These are phyloP conservation scores for Aspergillus phoenicis DNA, from an alignment of 2,329 filamentous ascomycete species.

Conservation along the genomic window DNA sequence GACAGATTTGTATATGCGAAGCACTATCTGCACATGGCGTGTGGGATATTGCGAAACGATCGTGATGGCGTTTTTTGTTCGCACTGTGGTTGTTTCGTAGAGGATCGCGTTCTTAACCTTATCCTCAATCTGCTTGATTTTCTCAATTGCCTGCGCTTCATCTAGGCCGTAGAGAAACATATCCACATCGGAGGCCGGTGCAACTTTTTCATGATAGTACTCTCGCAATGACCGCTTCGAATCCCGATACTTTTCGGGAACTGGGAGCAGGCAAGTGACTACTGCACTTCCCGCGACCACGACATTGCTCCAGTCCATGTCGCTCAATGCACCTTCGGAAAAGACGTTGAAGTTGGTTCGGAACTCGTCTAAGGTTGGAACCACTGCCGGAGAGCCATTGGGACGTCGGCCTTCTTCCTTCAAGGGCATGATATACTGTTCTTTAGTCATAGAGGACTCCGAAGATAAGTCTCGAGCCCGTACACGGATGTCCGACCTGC, in stretches of 20 bases:
- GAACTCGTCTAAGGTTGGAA: constrained; percentile 69
- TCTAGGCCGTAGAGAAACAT: constrained; percentile 80
- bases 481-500: constrained; percentile 29
- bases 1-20: constrained; percentile 80
- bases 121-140: constrained; percentile 80
- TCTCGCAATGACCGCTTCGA: constrained; percentile 65
- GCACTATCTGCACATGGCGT: constrained; percentile 81
- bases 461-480: constrained; percentile 37
- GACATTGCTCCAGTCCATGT: constrained; percentile 80
- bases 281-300: constrained; percentile 81
- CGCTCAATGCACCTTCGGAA: constrained; percentile 73
- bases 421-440: constrained; percentile 40
- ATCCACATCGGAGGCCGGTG: constrained; percentile 83
- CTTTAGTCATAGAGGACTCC: constrained; percentile 32
- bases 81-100: constrained; percentile 78
- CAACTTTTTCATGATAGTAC: constrained; percentile 81
- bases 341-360: constrained; percentile 79
- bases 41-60: constrained; percentile 83
- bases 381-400: constrained; percentile 67
- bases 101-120: constrained; percentile 76
- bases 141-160: constrained; percentile 76
- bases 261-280: constrained; percentile 74
- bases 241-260: constrained; percentile 62
- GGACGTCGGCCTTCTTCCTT: constrained; percentile 59
- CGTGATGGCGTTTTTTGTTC: constrained; percentile 85